Evolutionary conservation across 2,329 filamentous ascomycete genomes (phyloP), one percentile per base, ranked within the genome.

Genomic region (Colletotrichum sp.): DNA sequence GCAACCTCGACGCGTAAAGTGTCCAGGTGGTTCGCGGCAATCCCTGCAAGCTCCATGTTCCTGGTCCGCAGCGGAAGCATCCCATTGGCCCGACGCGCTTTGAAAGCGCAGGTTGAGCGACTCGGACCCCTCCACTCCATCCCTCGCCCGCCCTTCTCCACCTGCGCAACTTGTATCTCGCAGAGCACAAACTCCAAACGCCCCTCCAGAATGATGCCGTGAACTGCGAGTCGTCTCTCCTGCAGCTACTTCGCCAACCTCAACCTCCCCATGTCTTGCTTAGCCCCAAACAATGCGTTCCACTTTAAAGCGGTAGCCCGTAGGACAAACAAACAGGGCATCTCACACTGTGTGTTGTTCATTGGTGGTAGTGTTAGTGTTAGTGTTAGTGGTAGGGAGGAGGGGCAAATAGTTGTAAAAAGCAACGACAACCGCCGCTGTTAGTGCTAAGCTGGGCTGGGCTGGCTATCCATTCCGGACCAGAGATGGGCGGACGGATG

Each of bases 361-460:
- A 52, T 52, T 52, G 44, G 44, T 49, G 44, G 44, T 49, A 49
- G 52, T 39, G 24, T 72, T 24, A n/a, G 52, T 39, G 24, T 72
- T 24, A n/a, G 28, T 36, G 30, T 28, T 32, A 10, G 44, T 57
- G 26, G 26, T 62, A n/a, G 32, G 32, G 59, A 32, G 13, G 44
- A 32, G 62, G 36, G 44, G n/a, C 57, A 63, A 24, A 62, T 26
- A 39, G 36, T 24, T 66, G 63, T 39, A 36, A 76, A 68, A 76
- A 76, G 74, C 70, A 76, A 76, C 63, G 34, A 73, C 70, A 55
- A 76, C 16, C 21, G 68, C 59, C 30, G n/a, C 44, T 52, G n/a
- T 24, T 52, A 13, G 44, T 52, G n/a, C 44, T 52, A 13, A 6
- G 44, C 44, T 52, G 15, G 59, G 28, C 59, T 34, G 21, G 8